Base-by-base conservation (phyloP, 2,329 filamentous ascomycete genomes). In the Madurella mycetomatis region DNA sequence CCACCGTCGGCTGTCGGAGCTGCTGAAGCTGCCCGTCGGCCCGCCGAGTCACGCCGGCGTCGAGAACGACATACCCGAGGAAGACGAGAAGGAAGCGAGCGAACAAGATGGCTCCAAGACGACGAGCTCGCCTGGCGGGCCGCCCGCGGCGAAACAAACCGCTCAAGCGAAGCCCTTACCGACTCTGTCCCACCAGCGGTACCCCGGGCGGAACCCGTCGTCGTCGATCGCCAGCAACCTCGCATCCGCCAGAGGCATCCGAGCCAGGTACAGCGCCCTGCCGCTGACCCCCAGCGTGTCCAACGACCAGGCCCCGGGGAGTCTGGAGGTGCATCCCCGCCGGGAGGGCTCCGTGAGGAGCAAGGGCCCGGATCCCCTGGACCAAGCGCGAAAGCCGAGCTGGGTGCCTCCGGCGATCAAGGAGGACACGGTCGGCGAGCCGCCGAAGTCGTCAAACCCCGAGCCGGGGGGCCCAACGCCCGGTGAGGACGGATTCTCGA, bases 151-250 rank as follows among this genome's bases (percentile, higher is more conserved):
- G 2, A 47, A 43, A 30, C 25, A 55, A 5, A 60, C 69, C 47
- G 63, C 66, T 55, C 57, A 62, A 37, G 53, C 61, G 34, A 68
- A 67, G 51, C 65, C 66, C 9, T 62, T 68, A 51, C 72, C 70
- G 5, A 68, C 65, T 4, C 56, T 74, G 17, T 55, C 70, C 9
- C 76, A 74, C 32, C 75, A 76, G 56, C 76, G 76, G 32, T 77
- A 78, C 74, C 67, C 83, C 69, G 76, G 82, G 25, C 83, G 90
- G 54, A 87, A 92, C 54, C 75, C 86, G 55, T 83, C 86, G 2
- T 90, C 90, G 1, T 95, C 90, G 1, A 95, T 96, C 57, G 90
- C 90, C 25, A 95, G 84, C 71, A 95, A 95, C 65, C 74, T 96
- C 42, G 91, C 91, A 13, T 90, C 90, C 13, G 90, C 90, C 32